Evolutionary conservation across 2,329 filamentous ascomycete genomes (phyloP), one percentile per base, ranked within the genome.

Genomic region (Aspergillus puulaauensis): DNA sequence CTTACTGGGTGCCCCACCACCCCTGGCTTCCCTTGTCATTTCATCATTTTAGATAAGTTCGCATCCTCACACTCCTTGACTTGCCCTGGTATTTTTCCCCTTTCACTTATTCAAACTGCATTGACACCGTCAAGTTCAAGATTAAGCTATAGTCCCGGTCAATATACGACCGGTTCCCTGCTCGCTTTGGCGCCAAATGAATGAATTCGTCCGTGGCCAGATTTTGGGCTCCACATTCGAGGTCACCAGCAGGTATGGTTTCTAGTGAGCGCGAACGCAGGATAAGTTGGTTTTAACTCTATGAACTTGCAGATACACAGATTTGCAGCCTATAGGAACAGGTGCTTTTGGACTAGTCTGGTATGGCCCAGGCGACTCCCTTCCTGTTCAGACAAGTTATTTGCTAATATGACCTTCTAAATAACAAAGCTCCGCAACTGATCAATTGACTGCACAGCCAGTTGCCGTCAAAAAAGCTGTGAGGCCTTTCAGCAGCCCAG

Each of bases 381-480:
- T 21, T 1, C 47, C 46, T 39, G 35, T 40, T 50, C 21, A 33
- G 21, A 52, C 41, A 23, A 37, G 52, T 44, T 39, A 19, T 47
- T 24, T 47, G 45, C 62, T 67, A 56, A 66, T 54, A 58, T 43
- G 35, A 24, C 39, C 53, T 14, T 17, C 37, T 23, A 21, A 37
- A 17, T 23, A 41, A 31, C 40, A 47, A 46, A 98, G 93, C 79
- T 98, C 95, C 64, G 95, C 95, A 58, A 93, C 92, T 79, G 95
- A 99, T 77, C 93, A 98, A 81, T 91, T 99, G 77, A 98, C 95
- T 60, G 90, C 86, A 75, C 93, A 97, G 77, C 92, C 93, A 78
- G 95, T 99, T 61, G 95, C 95, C 59, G 93, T 99, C 75, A 99
- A 99, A 86, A 99, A 99, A 86, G 99, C 98, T 73, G 98, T 99